These are phyloP conservation scores for Globisporangium nunn DNA, from an alignment of 352 stramenopile genomes.

Conservation along the genomic window DNA sequence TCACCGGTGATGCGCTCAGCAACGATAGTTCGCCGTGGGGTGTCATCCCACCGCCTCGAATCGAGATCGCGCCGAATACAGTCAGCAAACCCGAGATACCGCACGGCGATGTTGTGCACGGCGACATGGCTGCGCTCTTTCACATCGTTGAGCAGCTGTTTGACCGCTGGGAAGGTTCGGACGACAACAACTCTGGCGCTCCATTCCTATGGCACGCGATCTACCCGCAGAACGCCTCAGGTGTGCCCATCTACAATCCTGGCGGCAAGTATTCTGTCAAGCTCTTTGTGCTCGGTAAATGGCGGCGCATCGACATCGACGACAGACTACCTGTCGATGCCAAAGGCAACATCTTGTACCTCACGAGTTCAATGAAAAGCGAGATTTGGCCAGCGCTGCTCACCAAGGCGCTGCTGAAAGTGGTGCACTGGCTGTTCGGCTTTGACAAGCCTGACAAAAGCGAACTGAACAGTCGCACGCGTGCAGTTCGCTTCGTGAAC, in stretches of 20 bases:
- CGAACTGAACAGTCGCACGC: not conserved
- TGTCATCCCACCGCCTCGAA: slow-evolving; percentile 37
- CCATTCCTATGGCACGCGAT: slow-evolving; percentile 71
- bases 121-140: slow-evolving; percentile 63
- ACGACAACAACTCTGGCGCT: not conserved
- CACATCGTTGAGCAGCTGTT: slow-evolving; percentile 55
- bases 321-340: slow-evolving; percentile 55
- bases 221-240: slow-evolving; percentile 48
- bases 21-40: slow-evolving; percentile 42
- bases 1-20: slow-evolving; percentile 9
- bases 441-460: not conserved
- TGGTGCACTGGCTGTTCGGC: slow-evolving; percentile 36
- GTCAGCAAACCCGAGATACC: slow-evolving; percentile 50
- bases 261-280: slow-evolving; percentile 74
- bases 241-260: slow-evolving; percentile 50
- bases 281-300: slow-evolving; percentile 64
- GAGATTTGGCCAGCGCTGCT: slow-evolving; percentile 69
- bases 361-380: slow-evolving; percentile 47
- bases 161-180: slow-evolving; percentile 8
- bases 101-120: slow-evolving; percentile 58
- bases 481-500: slow-evolving; percentile 19
- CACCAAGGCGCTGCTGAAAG: slow-evolving; percentile 71
- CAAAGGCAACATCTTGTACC: slow-evolving; percentile 37
- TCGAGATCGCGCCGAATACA: slow-evolving; percentile 48
- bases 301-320: slow-evolving; percentile 65